A percentile compares a stretch with the other conserved stretches of the same genome.
phyloP scores from a whole-genome alignment of 441 rosid genomes.

The Erodium trifolium region DNA sequence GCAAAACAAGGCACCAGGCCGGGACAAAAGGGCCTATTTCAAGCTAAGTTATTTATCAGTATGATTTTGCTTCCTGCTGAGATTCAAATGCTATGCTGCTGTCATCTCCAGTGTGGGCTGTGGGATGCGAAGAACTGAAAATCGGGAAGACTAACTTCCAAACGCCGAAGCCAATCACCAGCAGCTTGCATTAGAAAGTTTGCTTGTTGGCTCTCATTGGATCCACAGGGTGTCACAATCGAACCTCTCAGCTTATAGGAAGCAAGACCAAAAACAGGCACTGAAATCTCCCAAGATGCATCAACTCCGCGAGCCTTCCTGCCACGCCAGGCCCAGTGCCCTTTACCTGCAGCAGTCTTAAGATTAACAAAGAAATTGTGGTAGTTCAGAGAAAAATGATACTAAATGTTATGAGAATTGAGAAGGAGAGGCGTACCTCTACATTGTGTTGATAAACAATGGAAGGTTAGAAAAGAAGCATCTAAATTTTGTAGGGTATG shows the following conservation, averaged over 20 bases:
- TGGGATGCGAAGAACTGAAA: constrained; percentile 41
- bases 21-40: not conserved
- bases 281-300: constrained; percentile 22
- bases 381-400: not conserved
- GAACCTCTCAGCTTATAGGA: constrained; percentile 35
- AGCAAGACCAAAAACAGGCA: constrained; percentile 34
- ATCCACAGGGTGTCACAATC: constrained; percentile 26
- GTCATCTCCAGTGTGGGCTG: constrained; percentile 25
- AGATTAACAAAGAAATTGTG: constrained; percentile 1
- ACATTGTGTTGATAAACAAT: constrained; percentile 25
- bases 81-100: not conserved
- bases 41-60: constrained; percentile 8
- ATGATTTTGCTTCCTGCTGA: too few relatives aligned
- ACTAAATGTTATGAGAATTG: not conserved
- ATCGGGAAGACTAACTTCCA: constrained; percentile 43
- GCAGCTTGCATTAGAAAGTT: constrained; percentile 30
- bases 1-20: constrained; percentile 9
- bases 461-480: constrained; percentile 36
- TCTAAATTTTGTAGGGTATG: constrained; percentile 34
- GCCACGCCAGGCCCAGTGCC: constrained; percentile 14
- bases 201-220: constrained; percentile 29
- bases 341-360: constrained; percentile 18
- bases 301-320: constrained; percentile 20
- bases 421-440: constrained; percentile 24
- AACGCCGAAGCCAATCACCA: constrained; percentile 42